These are phyloP conservation scores for Solanum arcanum DNA, from an alignment of 257 asterid species.

Conservation along the genomic window DNA sequence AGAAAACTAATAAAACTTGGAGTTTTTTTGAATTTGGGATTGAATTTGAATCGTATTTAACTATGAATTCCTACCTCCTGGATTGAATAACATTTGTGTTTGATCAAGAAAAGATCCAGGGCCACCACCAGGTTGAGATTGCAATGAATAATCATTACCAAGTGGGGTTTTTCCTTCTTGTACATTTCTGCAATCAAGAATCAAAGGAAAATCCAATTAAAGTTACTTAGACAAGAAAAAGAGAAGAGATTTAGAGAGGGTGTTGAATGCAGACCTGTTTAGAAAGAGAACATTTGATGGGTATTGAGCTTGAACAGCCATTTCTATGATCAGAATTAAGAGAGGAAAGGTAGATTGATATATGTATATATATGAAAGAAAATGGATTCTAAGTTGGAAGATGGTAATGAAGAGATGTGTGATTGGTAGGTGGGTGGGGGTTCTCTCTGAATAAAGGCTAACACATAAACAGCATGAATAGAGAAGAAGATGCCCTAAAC, in stretches of 20 bases:
- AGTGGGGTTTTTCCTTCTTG: constrained; percentile 19
- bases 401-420: neutral
- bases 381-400: neutral
- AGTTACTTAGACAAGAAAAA: neutral
- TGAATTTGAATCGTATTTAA: neutral
- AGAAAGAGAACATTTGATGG: constrained; percentile 30
- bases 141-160: constrained; percentile 12
- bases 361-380: neutral
- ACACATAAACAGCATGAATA: constrained; percentile 26
- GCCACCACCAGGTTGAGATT: constrained; percentile 4
- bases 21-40: neutral
- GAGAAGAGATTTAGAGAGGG: neutral
- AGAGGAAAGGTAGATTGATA: neutral
- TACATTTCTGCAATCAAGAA: constrained; percentile 11
- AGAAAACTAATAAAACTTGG: neutral
- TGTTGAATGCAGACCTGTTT: constrained; percentile 17
- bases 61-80: constrained; percentile 17
- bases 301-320: constrained; percentile 51
- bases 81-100: constrained; percentile 16
- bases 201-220: neutral
- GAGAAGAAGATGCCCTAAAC: constrained; percentile 5
- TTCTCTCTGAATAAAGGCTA: constrained; percentile 5
- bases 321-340: neutral
- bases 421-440: neutral
- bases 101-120: constrained; percentile 20